Percentiles rank a stretch among this genome's conserved stretches.
phyloP scores from a whole-genome alignment of 1,139 yeast genomes.

The Hemisphaericaspora xylofermentans region DNA sequence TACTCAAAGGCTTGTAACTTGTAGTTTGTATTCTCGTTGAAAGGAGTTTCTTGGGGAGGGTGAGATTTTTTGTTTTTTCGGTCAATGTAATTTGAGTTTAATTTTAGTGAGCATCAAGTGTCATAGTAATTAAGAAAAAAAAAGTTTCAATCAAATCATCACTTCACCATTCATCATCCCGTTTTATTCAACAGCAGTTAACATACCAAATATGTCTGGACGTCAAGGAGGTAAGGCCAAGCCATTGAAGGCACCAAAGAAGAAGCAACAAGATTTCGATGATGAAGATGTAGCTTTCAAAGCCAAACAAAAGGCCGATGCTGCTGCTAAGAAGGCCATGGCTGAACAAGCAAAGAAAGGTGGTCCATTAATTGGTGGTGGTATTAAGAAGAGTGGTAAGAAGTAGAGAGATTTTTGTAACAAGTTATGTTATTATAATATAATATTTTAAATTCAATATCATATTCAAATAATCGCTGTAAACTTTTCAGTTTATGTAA shows the following conservation, averaged over 20 bases:
- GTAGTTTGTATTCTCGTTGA: not conserved
- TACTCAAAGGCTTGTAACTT: not conserved
- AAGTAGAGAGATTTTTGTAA: constrained; percentile 25
- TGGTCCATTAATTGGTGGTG: constrained; percentile 90
- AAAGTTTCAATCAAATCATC: not conserved
- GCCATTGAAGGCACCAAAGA: constrained; percentile 71
- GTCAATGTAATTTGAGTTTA: not conserved
- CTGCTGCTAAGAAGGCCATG: constrained; percentile 88
- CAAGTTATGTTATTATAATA: not conserved
- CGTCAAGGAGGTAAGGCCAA: constrained; percentile 76
- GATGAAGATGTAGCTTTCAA: constrained; percentile 90
- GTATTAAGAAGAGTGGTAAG: constrained; percentile 87
- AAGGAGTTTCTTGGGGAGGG: not conserved
- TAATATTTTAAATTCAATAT: not conserved
- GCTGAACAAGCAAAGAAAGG: constrained; percentile 85
- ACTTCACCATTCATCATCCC: not conserved
- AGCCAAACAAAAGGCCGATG: constrained; percentile 93
- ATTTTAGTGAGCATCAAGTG: not conserved
- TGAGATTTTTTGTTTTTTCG: not conserved
- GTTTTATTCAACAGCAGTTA: not conserved
- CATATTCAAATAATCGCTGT: too few species aligned
- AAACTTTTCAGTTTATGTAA: not conserved
- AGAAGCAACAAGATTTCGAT: constrained; percentile 68
- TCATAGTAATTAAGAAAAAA: not conserved
- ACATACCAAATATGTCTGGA: constrained; percentile 49